Base-by-base conservation (phyloP, 257 asterid species). In the Penstemon barbatus region DNA sequence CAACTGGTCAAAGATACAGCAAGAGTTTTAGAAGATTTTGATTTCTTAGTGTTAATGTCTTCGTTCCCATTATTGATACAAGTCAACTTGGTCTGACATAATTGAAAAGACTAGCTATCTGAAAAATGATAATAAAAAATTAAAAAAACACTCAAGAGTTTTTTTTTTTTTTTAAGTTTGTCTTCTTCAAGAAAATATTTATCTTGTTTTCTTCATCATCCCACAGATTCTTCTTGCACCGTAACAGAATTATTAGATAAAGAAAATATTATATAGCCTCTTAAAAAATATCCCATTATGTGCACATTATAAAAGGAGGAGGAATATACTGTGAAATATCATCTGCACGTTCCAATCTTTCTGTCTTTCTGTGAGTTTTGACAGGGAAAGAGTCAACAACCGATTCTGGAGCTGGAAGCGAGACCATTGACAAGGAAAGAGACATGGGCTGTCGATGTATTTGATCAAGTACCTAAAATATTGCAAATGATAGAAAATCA, bases 321-420 rank as follows among this genome's bases (percentile, higher is more conserved):
- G 70, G 69, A 75, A 84, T 96, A 80, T 82, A 92, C 98, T 85
- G 89, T 50, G 77, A 42, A 71, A 75, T 81, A 61, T 79, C 92
- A 51, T 85, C 90, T 33, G 75, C 71, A 36, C 71, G 66, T 65
- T 74, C 85, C 13, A 38, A 10, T 66, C 63, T 82, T 68, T 82
- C 97, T 38, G 79, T 58, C 75, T 74, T 85, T 39, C 57, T 70
- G 74, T 78, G 87, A 69, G 69, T 79, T 86, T 92, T 92, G 80
- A 85, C 84, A 7, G 95, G 93, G 68, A 90, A 89, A 71, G 96
- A 86, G 78, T 92, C 87, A 39, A 92, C 98, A 76, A 89, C 84
- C 15, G 97, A 81, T 71, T 90, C 95, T 19, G 90, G 93, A 72
- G 98, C 98, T 10, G 98, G 97, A 76, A 79, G 86, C 72, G 97